Base-by-base conservation (phyloP, 306 rosid genomes). In the Trifolium fragiferum region DNA sequence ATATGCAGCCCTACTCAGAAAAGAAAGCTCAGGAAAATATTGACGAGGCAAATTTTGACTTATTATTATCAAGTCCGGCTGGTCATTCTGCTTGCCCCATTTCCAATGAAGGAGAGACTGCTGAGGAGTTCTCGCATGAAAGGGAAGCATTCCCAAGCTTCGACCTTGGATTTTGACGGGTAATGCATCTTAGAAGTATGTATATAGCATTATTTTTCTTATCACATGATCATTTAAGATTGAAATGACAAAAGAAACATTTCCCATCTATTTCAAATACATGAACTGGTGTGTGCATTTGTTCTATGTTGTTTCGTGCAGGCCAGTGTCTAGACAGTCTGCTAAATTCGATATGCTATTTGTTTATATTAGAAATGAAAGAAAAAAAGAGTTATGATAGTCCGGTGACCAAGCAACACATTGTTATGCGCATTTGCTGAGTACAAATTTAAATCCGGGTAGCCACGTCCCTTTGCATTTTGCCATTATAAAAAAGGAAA, bases 111-210 rank as follows among this genome's bases (percentile, higher is more conserved):
- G 80, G 23, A 53, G 55, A 79, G 61, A 66, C 37, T 10, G 69
- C 54, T 13, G 84, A 74, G 75, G 90, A 81, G 68, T 80, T 64
- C 30, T 73, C 78, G 41, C 19, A 69, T 71, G 41, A 85, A 68
- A 71, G 40, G 37, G 78, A 87, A 66, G 21, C 54, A 25, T 68
- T 68, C 72, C 97, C 94, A 15, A 91, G 86, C 79, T 93, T 94
- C 74, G 91, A 89, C 80, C 94, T 94, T 19, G 96, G 92, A 78
- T 85, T 94, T 82, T 88, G 82, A 80, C 69, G 55, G 68, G 81
- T 72, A 76, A 72, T 72, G 72, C 62, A 43, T 74, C 70, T n/a
- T 73, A 14, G 63, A 64, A 21, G 72, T 18, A 53, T 44, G 59
- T 14, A 21, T 67, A 11, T 30, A n/a, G n/a, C n/a, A 33, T 51